These are phyloP conservation scores for Diaporthe aspalathi DNA, from an alignment of 2,329 filamentous ascomycete genomes.

Conservation along the genomic window DNA sequence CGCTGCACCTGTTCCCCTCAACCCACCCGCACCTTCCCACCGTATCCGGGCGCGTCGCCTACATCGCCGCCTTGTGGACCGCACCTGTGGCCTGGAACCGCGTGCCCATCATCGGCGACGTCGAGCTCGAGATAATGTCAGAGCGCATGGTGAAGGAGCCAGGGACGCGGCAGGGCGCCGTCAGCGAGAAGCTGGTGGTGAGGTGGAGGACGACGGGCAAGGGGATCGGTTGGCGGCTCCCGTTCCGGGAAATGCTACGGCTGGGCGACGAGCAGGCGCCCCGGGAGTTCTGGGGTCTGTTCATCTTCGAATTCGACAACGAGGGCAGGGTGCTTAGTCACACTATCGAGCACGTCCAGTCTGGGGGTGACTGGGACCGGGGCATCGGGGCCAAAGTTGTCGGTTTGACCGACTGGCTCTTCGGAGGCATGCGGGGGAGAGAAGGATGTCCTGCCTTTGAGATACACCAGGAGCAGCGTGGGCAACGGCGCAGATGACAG, in stretches of 20 bases:
- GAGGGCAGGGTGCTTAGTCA: constrained; percentile 87
- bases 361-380: constrained; percentile 84
- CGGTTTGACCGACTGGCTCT: constrained; percentile 91
- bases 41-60: constrained; percentile 91
- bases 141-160: constrained; percentile 83
- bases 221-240: constrained; percentile 47
- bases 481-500: constrained; percentile 34
- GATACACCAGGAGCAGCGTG: constrained; percentile 31
- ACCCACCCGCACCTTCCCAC: constrained; percentile 90
- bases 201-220: constrained; percentile 82
- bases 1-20: constrained; percentile 76
- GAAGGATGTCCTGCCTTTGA: constrained; percentile 43
- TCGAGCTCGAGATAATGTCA: constrained; percentile 86
- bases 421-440: constrained; percentile 76
- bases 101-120: constrained; percentile 89
- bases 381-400: constrained; percentile 86
- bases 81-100: constrained; percentile 96
- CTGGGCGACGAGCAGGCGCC: constrained; percentile 56
- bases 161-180: constrained; percentile 63
- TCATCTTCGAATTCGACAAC: constrained; percentile 94
- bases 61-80: constrained; percentile 94
- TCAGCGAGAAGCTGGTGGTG: constrained; percentile 86
- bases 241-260: constrained; percentile 41
- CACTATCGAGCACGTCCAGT: constrained; percentile 93
- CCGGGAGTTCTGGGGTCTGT: constrained; percentile 88